phyloP scores from a whole-genome alignment of 345 rosid species.

The Pistacia vera region DNA sequence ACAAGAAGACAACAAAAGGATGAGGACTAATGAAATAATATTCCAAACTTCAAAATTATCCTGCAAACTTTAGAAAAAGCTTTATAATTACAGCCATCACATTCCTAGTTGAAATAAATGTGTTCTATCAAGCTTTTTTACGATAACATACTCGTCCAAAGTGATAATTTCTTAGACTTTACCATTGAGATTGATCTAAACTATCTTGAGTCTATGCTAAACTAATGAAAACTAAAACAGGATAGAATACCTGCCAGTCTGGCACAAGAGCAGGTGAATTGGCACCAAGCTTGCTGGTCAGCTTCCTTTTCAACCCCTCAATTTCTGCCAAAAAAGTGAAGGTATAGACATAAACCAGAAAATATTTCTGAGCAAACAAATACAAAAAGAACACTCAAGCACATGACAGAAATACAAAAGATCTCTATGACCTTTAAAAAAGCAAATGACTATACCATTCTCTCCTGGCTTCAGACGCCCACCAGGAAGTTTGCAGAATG shows the following conservation, averaged over 20 bases:
- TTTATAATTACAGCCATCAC: background rate
- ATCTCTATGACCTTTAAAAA: background rate
- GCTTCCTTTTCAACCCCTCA: conserved; percentile 91
- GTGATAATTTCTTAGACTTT: background rate
- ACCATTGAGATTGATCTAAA: background rate
- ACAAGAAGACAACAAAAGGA: background rate
- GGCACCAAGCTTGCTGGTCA: conserved; percentile 96
- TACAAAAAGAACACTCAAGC: background rate
- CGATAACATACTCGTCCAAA: background rate
- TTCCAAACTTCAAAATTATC: background rate
- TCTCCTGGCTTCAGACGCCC: conserved; percentile 97
- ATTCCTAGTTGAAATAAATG: background rate
- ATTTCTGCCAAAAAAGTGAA: conserved; percentile 51
- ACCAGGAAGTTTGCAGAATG: conserved; percentile 99
- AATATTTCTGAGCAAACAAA: background rate
- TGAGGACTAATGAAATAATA: conserved; percentile 7
- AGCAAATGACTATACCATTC: conserved; percentile 56
- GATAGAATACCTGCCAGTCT: conserved; percentile 79
- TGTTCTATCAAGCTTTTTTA: background rate
- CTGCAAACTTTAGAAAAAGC: conserved; percentile 3
- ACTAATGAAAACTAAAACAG: conserved; percentile 2
- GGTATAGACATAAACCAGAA: conserved; percentile 14
- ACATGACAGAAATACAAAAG: background rate
- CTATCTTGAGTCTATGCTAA: background rate
- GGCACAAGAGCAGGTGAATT: conserved; percentile 78